A percentile compares a stretch with the other conserved stretches of the same genome.
These are phyloP conservation scores for Alternaria conjuncta DNA, from an alignment of 2,329 filamentous ascomycete genomes.

Conservation along the genomic window DNA sequence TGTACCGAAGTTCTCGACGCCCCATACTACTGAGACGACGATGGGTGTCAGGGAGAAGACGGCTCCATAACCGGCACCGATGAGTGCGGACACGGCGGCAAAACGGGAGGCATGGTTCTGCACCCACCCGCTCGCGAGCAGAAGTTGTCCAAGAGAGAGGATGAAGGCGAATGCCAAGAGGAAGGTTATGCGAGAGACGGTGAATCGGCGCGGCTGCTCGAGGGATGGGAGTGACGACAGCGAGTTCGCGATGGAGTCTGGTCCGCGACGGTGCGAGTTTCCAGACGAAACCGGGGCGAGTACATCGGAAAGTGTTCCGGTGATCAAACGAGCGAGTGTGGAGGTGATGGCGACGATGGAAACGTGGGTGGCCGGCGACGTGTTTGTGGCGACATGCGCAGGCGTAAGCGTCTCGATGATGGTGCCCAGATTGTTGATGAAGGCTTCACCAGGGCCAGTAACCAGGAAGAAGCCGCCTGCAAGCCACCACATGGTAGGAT, in stretches of 20 bases:
- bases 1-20: constrained; percentile 96
- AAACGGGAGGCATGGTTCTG: constrained; percentile 81
- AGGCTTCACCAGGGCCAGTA: constrained; percentile 93
- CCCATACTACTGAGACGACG: constrained; percentile 96
- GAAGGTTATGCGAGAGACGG: constrained; percentile 79
- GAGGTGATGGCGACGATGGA: constrained; percentile 90
- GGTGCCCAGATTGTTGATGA: constrained; percentile 96
- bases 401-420: constrained; percentile 85
- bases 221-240: constrained; percentile 43
- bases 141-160: constrained; percentile 76
- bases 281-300: constrained; percentile 67
- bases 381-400: constrained; percentile 61
- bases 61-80: constrained; percentile 92
- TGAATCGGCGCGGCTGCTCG: constrained; percentile 49
- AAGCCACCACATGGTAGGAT: constrained; percentile 95
- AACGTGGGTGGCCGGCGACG: constrained; percentile 83
- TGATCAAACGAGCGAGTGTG: constrained; percentile 87
- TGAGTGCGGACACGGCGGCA: constrained; percentile 81
- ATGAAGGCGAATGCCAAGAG: constrained; percentile 83
- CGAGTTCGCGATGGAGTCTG: constrained; percentile 52
- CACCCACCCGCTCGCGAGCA: constrained; percentile 76
- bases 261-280: constrained; percentile 63
- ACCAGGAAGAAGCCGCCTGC: constrained; percentile 90
- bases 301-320: constrained; percentile 86
- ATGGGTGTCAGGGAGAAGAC: constrained; percentile 89